Conservation (phyloP, 371 early-diverging fungal genomes). For the Umbelopsis sp. region DNA sequence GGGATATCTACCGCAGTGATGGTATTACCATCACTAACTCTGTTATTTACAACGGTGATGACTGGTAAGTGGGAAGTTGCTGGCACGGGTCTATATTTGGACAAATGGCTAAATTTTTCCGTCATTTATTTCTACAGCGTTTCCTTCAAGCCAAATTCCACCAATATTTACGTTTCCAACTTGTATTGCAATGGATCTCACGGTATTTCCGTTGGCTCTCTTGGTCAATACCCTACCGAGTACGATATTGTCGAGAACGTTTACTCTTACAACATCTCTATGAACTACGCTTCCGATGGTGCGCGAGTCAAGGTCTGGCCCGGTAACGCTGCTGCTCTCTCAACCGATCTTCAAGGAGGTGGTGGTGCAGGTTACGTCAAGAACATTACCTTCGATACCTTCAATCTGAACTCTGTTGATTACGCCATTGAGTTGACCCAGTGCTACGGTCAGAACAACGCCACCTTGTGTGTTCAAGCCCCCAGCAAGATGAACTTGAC, state of each 20-base stretch:
- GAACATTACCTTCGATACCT: conserved; percentile 27
- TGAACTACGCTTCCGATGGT: conserved; percentile 28
- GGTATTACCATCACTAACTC: conserved; percentile 25
- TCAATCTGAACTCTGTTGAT: conserved; percentile 24
- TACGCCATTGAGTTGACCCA: conserved; percentile 26
- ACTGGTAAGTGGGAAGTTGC: conserved; percentile 7
- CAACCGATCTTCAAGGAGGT: conserved; percentile 4
- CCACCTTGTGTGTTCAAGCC: conserved; percentile 16
- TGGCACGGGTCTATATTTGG: background rate
- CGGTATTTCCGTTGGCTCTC: conserved; percentile 33
- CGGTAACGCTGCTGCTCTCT: conserved; percentile 3
- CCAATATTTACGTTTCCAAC: conserved; percentile 26
- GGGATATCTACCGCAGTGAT: conserved; percentile 22
- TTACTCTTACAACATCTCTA: conserved; percentile 25
- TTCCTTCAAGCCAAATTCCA: conserved; percentile 27
- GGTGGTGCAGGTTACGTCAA: conserved; percentile 23
- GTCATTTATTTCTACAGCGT: conserved; percentile 10
- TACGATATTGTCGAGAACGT: conserved; percentile 28
- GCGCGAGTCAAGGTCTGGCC: conserved; percentile 34
- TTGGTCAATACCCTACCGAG: conserved; percentile 30
- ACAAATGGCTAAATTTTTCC: background rate
- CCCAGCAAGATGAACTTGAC: conserved; percentile 23
- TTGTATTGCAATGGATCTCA: conserved; percentile 34
- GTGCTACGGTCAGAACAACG: conserved; percentile 24
- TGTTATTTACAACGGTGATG: conserved; percentile 29